phyloP scores from a whole-genome alignment of 768 basidiomycete genomes.

The Gloeostereum incarnatum region DNA sequence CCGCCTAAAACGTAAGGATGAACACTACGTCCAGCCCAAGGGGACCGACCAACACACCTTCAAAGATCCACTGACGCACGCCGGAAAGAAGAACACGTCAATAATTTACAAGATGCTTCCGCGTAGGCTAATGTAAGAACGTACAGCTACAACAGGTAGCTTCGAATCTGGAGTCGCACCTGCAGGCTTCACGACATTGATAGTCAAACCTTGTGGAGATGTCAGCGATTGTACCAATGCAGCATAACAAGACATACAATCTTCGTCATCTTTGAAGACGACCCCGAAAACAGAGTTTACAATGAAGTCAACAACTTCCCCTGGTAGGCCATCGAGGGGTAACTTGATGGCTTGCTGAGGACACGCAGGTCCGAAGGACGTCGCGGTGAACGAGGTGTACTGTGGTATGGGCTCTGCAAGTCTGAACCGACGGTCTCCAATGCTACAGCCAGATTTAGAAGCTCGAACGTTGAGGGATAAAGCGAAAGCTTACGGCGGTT shows the following conservation, averaged over 20 bases:
- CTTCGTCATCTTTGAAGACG: constrained; percentile 12
- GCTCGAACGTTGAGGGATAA: not conserved
- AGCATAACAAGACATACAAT: constrained; percentile 11
- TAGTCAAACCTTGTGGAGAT: constrained; percentile 23
- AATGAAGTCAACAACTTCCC: constrained; percentile 3
- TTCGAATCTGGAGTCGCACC: constrained; percentile 22
- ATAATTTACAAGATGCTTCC: not conserved
- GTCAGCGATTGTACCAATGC: not conserved
- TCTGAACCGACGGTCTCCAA: constrained; percentile 29
- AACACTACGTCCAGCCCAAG: not conserved
- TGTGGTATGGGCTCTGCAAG: constrained; percentile 26
- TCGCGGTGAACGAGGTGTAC: constrained; percentile 27
- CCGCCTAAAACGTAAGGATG: not conserved
- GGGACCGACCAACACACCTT: constrained; percentile 15
- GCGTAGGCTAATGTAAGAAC: constrained; percentile 11
- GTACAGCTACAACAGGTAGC: constrained; percentile 40
- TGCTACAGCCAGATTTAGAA: constrained; percentile 12
- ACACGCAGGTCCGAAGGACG: constrained; percentile 31
- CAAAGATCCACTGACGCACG: constrained; percentile 40
- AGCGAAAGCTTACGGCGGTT: constrained; percentile 34
- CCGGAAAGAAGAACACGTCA: too few species aligned
- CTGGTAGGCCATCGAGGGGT: not conserved
- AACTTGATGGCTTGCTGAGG: constrained; percentile 28
- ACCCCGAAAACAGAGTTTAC: not conserved
- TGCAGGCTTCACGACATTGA: constrained; percentile 37